Percentiles rank a stretch among this genome's conserved stretches.
Evolutionary conservation across 2,329 filamentous ascomycete species (phyloP).

Genomic region (Aureobasidium subglaciale): DNA sequence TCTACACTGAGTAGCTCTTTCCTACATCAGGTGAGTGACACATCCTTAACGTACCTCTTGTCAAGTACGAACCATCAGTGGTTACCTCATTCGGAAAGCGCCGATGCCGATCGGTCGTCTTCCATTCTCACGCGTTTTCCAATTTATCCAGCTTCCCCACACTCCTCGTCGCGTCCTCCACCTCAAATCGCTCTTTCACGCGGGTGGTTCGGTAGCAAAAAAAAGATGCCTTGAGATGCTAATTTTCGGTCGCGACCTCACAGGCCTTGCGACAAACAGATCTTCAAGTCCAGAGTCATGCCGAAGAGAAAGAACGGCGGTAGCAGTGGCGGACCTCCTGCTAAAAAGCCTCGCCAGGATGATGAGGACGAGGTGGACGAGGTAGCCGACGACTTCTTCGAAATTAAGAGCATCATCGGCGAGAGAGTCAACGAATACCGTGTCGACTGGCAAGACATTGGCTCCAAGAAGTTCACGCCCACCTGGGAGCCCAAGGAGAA

Average conservation of each 20-base stretch:
- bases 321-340: too few relatives aligned
- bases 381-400: conserved; percentile 19
- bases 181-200: not conserved
- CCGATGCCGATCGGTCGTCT: not conserved
- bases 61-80: too few relatives aligned
- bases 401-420: conserved; percentile 26
- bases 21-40: not conserved
- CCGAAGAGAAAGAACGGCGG: too few relatives aligned
- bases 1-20: too few relatives aligned
- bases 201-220: not conserved
- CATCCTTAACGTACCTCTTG: too few relatives aligned
- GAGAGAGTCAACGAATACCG: conserved; percentile 38
- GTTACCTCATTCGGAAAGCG: not conserved
- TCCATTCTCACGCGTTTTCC: not conserved
- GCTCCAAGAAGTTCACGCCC: conserved; percentile 37
- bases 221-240: conserved; percentile 1
- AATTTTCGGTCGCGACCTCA: not conserved
- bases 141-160: conserved; percentile 4
- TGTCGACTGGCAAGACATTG: conserved; percentile 50
- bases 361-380: not conserved
- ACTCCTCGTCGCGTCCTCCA: not conserved
- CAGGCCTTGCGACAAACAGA: too few relatives aligned
- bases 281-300: too few relatives aligned
- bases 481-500: conserved; percentile 45
- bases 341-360: not conserved